These are phyloP conservation scores for Rhizophora apiculata DNA, from an alignment of 345 rosid species.

Conservation along the genomic window DNA sequence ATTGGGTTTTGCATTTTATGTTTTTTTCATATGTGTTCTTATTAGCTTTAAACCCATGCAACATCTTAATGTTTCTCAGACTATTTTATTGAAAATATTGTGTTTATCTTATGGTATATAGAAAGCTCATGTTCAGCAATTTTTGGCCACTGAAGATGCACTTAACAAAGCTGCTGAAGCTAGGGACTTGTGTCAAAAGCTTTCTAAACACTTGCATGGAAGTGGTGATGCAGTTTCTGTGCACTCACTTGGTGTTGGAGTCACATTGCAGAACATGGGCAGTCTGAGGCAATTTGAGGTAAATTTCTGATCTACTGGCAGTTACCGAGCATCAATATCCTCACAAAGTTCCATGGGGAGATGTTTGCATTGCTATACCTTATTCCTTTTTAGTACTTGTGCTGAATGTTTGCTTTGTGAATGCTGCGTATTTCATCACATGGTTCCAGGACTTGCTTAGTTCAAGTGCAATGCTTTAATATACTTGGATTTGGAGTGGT, in stretches of 20 bases:
- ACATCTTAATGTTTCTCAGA: background rate
- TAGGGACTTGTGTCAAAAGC: conserved; percentile 63
- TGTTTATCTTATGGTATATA: conserved; percentile 23
- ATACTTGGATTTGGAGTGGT: background rate
- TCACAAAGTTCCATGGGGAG: background rate
- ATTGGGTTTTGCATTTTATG: no score
- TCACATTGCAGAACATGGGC: conserved; percentile 59
- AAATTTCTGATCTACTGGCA: conserved; percentile 11
- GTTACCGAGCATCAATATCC: background rate
- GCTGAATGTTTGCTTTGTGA: background rate
- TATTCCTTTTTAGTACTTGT: background rate
- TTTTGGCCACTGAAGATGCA: conserved; percentile 93
- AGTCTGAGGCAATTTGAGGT: conserved; percentile 84
- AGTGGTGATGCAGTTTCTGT: conserved; percentile 55
- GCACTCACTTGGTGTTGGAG: conserved; percentile 44
- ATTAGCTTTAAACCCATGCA: background rate
- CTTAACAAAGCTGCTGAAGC: conserved; percentile 88
- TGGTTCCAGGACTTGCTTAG: background rate
- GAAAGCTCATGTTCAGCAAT: conserved; percentile 97
- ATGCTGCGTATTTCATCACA: background rate
- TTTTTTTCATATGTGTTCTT: background rate
- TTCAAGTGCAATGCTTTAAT: background rate
- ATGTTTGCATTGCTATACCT: background rate
- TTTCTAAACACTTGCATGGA: conserved; percentile 70
- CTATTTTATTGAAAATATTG: background rate